Evolutionary conservation across 805 yeast genomes (phyloP).

Genomic region (Suhomyces pyralidae): DNA sequence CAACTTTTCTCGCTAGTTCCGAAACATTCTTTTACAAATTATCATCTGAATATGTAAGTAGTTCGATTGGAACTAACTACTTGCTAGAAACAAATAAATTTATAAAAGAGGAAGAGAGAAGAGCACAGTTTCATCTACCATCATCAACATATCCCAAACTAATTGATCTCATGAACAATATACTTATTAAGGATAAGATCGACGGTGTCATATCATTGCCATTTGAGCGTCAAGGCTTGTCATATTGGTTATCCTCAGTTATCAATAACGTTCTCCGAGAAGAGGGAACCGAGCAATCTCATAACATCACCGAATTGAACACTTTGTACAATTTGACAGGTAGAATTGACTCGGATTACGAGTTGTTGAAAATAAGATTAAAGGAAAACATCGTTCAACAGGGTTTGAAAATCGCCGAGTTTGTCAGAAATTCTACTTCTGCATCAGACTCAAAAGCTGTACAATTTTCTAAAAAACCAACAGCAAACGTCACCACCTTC

Average conservation of each 20-base stretch:
- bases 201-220: slow-evolving; percentile 49
- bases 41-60: slow-evolving; percentile 42
- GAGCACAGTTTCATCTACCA: slow-evolving; percentile 55
- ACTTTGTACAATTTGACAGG: slow-evolving; percentile 49
- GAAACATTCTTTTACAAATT: slow-evolving; percentile 51
- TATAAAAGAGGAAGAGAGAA: slow-evolving; percentile 59
- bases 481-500: slow-evolving; percentile 38
- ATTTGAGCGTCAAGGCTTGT: slow-evolving; percentile 54
- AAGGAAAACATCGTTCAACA: slow-evolving; percentile 43
- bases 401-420: slow-evolving; percentile 40
- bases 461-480: slow-evolving; percentile 9
- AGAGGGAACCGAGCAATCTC: slow-evolving; percentile 6
- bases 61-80: slow-evolving; percentile 50
- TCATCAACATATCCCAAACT: slow-evolving; percentile 52
- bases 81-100: slow-evolving; percentile 50
- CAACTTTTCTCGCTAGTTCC: slow-evolving; percentile 53
- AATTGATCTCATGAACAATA: slow-evolving; percentile 53
- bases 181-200: slow-evolving; percentile 54
- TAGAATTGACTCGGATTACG: slow-evolving; percentile 53
- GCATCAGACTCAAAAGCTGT: not conserved
- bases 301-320: slow-evolving; percentile 38
- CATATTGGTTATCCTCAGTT: slow-evolving; percentile 52
- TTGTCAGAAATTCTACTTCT: slow-evolving; percentile 13
- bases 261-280: slow-evolving; percentile 15
- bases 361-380: slow-evolving; percentile 48